phyloP scores from a whole-genome alignment of 2,329 filamentous ascomycete genomes.

The Aspergillus pseudonomiae region DNA sequence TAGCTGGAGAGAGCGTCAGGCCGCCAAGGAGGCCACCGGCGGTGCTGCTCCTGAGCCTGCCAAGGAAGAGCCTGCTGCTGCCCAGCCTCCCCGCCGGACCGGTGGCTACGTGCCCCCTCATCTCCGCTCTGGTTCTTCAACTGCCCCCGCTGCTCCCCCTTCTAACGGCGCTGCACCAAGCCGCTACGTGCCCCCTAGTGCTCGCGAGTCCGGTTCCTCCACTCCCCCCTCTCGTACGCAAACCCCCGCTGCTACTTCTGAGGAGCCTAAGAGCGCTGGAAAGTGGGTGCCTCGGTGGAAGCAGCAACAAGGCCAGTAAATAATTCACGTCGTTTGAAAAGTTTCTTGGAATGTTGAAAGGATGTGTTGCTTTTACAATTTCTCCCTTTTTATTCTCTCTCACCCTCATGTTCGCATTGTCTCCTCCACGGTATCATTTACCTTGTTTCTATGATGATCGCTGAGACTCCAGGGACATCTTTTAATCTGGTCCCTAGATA shows the following conservation, averaged over 20 bases:
- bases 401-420: not conserved
- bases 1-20: slow-evolving; percentile 65
- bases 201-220: slow-evolving; percentile 34
- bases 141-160: slow-evolving; percentile 29
- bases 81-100: slow-evolving; percentile 33
- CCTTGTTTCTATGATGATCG: slow-evolving; percentile 6
- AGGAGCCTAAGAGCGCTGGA: slow-evolving; percentile 30
- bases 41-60: slow-evolving; percentile 23
- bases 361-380: slow-evolving; percentile 4
- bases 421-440: slow-evolving; percentile 4
- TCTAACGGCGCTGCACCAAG: slow-evolving; percentile 35
- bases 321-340: slow-evolving; percentile 11
- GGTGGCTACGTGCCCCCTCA: slow-evolving; percentile 47
- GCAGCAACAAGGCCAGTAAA: slow-evolving; percentile 39
- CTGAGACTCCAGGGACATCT: slow-evolving; percentile 1
- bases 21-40: slow-evolving; percentile 49
- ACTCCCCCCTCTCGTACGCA: slow-evolving; percentile 27
- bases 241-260: slow-evolving; percentile 24
- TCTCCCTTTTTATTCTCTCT: not conserved
- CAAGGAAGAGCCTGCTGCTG: slow-evolving; percentile 26
- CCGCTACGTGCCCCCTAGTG: slow-evolving; percentile 35
- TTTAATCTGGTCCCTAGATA: slow-evolving; percentile 3
- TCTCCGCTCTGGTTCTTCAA: slow-evolving; percentile 36
- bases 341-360: slow-evolving; percentile 11
- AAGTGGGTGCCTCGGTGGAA: slow-evolving; percentile 45